These are phyloP conservation scores for Talaromyces stipitatus DNA, from an alignment of 495 filamentous ascomycete species.

Conservation along the genomic window DNA sequence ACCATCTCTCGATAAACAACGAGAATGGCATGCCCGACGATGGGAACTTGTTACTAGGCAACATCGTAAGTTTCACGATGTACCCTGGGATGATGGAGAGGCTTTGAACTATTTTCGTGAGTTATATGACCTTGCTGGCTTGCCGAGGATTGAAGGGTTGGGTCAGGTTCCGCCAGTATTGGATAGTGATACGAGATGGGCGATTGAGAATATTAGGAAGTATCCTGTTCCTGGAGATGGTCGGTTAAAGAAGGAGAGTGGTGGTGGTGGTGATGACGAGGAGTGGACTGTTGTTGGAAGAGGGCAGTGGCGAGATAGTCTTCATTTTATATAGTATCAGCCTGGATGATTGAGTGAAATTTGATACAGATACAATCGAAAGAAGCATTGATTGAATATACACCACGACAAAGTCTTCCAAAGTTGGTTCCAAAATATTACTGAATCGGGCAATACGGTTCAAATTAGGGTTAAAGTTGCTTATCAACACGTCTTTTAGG, in stretches of 20 bases:
- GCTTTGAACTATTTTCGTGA: constrained; percentile 30
- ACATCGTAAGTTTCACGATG: constrained; percentile 38
- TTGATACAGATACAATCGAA: neutral
- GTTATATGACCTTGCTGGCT: constrained; percentile 34
- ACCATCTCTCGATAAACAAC: constrained; percentile 23
- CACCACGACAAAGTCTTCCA: neutral
- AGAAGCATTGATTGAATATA: neutral
- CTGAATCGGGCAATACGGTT: neutral
- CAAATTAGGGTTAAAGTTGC: neutral
- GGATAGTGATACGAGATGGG: constrained; percentile 33
- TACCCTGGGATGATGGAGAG: constrained; percentile 37
- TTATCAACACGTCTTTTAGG: too few relatives aligned
- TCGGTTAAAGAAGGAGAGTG: neutral
- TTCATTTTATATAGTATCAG: neutral
- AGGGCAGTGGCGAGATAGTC: neutral
- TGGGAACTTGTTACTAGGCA: constrained; percentile 12
- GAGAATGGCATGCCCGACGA: constrained; percentile 30
- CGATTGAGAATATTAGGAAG: constrained; percentile 39
- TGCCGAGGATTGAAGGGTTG: constrained; percentile 30
- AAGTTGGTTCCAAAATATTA: neutral
- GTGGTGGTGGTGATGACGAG: neutral
- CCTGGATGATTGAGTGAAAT: too few relatives aligned
- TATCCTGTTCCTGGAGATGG: constrained; percentile 36
- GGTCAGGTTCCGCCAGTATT: constrained; percentile 37
- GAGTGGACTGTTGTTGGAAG: neutral